A percentile compares a stretch with the other conserved stretches of the same genome.
Conservation (phyloP, 345 rosid species). For the Hibiscus mutabilis region DNA sequence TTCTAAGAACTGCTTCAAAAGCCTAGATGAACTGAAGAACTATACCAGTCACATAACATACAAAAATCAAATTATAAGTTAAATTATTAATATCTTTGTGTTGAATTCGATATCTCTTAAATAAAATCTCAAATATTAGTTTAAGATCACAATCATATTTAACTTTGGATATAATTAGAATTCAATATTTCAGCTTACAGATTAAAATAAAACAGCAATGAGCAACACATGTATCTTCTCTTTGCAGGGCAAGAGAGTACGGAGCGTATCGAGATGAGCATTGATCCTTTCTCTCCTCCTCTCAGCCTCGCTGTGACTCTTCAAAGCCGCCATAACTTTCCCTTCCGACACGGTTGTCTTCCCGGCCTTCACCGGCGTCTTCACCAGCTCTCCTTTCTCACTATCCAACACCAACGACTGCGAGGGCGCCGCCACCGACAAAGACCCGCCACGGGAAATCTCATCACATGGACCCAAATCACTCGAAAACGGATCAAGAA, state of each 20-base stretch:
- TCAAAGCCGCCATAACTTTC: slow-evolving; percentile 48
- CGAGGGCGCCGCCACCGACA: slow-evolving; percentile 17
- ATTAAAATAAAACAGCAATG: too few relatives aligned
- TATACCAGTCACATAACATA: too few relatives aligned
- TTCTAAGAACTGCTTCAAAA: too few relatives aligned
- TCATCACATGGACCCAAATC: slow-evolving; percentile 23
- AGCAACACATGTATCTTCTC: slow-evolving; percentile 55
- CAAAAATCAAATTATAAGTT: too few relatives aligned
- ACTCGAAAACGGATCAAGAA: slow-evolving; percentile 24
- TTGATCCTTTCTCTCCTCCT: slow-evolving; percentile 66
- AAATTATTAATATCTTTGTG: too few relatives aligned
- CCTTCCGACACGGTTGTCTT: slow-evolving; percentile 44
- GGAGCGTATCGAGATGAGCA: slow-evolving; percentile 57
- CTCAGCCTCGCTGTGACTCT: slow-evolving; percentile 68
- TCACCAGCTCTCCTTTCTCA: slow-evolving; percentile 48
- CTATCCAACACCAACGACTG: slow-evolving; percentile 48
- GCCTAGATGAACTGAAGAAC: too few relatives aligned
- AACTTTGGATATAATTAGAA: too few relatives aligned
- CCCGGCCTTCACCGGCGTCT: slow-evolving; percentile 35
- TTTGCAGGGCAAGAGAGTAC: slow-evolving; percentile 45
- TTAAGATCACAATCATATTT: too few relatives aligned
- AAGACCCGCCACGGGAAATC: slow-evolving; percentile 22
- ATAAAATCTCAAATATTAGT: too few relatives aligned
- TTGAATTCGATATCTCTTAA: too few relatives aligned
- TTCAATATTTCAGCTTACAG: too few relatives aligned